A percentile compares a stretch with the other conserved stretches of the same genome.
Evolutionary conservation across 1,139 yeast genomes (phyloP).

Genomic region (Magnusiomyces suaveolens): DNA sequence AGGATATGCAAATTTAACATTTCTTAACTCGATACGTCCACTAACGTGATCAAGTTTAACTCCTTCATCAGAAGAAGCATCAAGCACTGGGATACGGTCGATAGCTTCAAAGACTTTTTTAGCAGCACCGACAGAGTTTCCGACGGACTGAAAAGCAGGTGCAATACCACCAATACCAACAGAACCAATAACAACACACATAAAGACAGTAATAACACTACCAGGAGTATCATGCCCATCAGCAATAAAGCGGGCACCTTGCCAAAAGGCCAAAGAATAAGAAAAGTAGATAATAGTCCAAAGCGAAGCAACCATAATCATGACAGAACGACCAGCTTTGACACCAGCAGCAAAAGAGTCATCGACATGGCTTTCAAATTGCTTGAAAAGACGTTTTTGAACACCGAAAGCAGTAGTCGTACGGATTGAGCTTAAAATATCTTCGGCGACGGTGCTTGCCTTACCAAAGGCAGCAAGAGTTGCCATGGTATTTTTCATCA

Average conservation of each 20-base stretch:
- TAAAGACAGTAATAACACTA: conserved; percentile 30
- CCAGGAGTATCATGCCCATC: conserved; percentile 30
- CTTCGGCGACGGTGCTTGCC: conserved; percentile 38
- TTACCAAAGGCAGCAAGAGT: conserved; percentile 29
- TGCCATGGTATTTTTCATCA: conserved; percentile 30
- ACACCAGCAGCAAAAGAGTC: conserved; percentile 27
- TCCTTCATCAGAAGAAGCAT: conserved; percentile 28
- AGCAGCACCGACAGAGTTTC: conserved; percentile 36
- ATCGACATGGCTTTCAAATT: conserved; percentile 29
- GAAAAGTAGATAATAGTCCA: conserved; percentile 32
- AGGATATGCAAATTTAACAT: conserved; percentile 76
- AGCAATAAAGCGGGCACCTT: conserved; percentile 35
- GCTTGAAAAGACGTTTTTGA: conserved; percentile 31
- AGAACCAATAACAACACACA: conserved; percentile 37
- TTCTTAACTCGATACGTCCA: conserved; percentile 49
- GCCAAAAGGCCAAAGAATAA: conserved; percentile 39
- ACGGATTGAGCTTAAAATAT: conserved; percentile 35
- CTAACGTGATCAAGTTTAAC: conserved; percentile 30
- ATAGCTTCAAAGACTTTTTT: conserved; percentile 36
- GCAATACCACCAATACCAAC: conserved; percentile 36
- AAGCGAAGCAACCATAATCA: conserved; percentile 32
- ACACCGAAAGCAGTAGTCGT: conserved; percentile 38
- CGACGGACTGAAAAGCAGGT: conserved; percentile 34
- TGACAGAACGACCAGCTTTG: conserved; percentile 20
- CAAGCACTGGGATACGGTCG: conserved; percentile 35